Evolutionary conservation across 352 stramenopile species (phyloP).

Genomic region (Elongisporangium prolatum): DNA sequence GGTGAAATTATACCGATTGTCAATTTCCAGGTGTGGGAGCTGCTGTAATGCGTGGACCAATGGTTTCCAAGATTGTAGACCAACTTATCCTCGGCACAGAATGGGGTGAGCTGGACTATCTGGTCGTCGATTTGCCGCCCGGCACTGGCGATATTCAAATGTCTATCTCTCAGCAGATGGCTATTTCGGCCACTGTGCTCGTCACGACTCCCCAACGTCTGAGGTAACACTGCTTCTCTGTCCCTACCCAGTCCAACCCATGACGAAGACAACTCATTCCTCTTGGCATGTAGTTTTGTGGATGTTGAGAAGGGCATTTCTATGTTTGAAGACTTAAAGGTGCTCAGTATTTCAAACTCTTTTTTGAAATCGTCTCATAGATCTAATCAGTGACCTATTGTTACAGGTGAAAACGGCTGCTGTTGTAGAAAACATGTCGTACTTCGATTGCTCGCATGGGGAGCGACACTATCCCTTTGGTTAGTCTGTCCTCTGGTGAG

Average conservation of each 20-base stretch:
- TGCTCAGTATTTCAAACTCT: constrained; percentile 2
- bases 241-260: not conserved
- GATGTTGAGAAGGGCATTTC: constrained; percentile 99
- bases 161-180: constrained; percentile 96
- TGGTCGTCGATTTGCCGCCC: constrained; percentile 98
- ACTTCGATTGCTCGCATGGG: constrained; percentile 89
- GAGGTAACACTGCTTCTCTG: constrained; percentile 25
- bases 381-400: constrained; percentile 4
- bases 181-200: constrained; percentile 97
- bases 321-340: constrained; percentile 98
- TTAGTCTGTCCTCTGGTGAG: constrained; percentile 9
- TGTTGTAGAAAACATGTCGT: constrained; percentile 99
- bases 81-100: constrained; percentile 95
- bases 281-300: constrained; percentile 76
- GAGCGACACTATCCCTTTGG: constrained; percentile 86
- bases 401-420: constrained; percentile 91
- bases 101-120: constrained; percentile 99
- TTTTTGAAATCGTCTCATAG: not conserved
- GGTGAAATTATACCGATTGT: not conserved
- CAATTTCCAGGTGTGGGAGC: constrained; percentile 56
- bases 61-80: constrained; percentile 97
- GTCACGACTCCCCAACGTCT: constrained; percentile 98
- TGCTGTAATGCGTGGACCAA: constrained; percentile 95
- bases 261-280: not conserved
- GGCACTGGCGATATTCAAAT: constrained; percentile 99